A percentile compares a stretch with the other conserved stretches of the same genome.
Evolutionary conservation across 2,329 filamentous ascomycete species (phyloP).

Genomic region (Penicillium sp.): DNA sequence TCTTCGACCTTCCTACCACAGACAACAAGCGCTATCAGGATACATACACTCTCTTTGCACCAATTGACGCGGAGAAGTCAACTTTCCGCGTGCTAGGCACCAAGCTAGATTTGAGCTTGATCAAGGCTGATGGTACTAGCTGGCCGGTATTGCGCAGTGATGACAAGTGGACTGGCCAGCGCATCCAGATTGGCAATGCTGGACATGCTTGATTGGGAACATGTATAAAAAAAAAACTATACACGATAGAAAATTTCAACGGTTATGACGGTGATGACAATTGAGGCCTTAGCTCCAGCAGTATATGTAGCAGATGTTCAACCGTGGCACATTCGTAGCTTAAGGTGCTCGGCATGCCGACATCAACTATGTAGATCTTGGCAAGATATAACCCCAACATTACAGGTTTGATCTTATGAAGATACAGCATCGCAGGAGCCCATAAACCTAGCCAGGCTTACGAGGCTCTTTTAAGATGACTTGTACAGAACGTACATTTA

Average conservation of each 20-base stretch:
- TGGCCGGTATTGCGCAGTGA: conserved; percentile 85
- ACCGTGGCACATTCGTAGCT: neutral
- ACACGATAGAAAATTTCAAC: conserved; percentile 5
- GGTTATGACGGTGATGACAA: conserved; percentile 13
- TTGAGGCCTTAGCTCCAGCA: neutral
- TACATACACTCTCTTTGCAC: conserved; percentile 70
- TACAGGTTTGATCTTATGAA: too few species aligned
- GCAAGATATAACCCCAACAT: neutral
- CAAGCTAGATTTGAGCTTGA: conserved; percentile 78
- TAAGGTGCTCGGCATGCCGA: neutral
- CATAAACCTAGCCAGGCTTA: neutral
- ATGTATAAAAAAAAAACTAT: conserved; percentile 6
- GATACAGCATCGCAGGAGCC: neutral
- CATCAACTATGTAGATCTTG: neutral
- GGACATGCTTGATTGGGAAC: conserved; percentile 51
- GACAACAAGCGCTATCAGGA: conserved; percentile 80
- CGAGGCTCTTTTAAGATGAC: neutral
- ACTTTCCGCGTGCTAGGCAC: conserved; percentile 80
- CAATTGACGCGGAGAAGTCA: conserved; percentile 72
- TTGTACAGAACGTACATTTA: neutral
- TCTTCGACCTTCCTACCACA: conserved; percentile 79
- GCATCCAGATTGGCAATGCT: conserved; percentile 84
- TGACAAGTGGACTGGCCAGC: conserved; percentile 70
- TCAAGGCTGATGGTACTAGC: conserved; percentile 69
- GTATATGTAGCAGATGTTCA: neutral